Evolutionary conservation across 225 moss, liverwort and hornwort genomes (phyloP).

Genomic region (Bryoerythrophyllum caledonicum): DNA sequence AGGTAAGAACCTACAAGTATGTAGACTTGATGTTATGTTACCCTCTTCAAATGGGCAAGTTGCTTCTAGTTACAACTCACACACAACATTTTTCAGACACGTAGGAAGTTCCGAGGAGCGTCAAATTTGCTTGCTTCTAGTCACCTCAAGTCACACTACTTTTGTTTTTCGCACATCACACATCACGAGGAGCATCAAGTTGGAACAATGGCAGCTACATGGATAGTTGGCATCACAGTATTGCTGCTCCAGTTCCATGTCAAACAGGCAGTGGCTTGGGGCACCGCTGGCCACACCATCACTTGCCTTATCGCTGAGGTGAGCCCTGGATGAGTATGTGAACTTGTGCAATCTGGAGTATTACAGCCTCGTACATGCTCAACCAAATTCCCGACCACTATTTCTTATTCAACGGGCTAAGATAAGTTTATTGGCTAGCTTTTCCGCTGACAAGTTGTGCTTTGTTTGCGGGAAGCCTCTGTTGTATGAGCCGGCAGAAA

Average conservation of each 20-base stretch:
- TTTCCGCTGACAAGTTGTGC: not conserved
- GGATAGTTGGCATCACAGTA: constrained; percentile 15
- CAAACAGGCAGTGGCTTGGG: constrained; percentile 39
- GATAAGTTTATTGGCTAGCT: not conserved
- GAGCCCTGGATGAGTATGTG: not conserved
- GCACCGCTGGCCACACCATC: constrained; percentile 51
- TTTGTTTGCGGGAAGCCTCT: constrained; percentile 54
- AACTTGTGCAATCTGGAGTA: not conserved
- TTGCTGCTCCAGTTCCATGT: constrained; percentile 28
- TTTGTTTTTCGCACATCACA: not conserved
- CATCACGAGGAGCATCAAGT: not conserved
- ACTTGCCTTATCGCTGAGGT: constrained; percentile 68
- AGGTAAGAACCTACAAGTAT: constrained; percentile 28
- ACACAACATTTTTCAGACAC: not conserved
- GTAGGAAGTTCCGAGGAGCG: not conserved
- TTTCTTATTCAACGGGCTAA: too few relatives aligned
- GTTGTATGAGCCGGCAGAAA: constrained; percentile 44
- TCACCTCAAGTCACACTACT: not conserved
- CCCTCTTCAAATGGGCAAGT: not conserved
- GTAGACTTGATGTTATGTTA: not conserved
- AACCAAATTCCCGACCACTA: too few relatives aligned
- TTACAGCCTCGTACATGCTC: too few relatives aligned
- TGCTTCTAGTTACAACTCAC: not conserved
- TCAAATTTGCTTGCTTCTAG: not conserved
- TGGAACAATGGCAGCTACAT: constrained; percentile 7